phyloP scores from a whole-genome alignment of 345 rosid species.

The Eucalyptus curtisii region DNA sequence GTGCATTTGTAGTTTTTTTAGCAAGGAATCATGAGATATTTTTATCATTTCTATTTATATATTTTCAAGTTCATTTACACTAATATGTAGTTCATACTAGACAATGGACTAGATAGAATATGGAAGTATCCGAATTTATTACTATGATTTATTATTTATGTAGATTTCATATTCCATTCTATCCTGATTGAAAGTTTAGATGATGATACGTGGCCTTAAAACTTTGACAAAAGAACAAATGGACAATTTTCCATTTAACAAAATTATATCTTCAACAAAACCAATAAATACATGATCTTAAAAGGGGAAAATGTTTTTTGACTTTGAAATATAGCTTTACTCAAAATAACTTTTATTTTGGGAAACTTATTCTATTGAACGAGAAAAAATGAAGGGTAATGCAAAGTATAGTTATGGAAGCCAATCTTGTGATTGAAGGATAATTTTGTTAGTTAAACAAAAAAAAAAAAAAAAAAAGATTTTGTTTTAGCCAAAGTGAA shows the following conservation, averaged over 20 bases:
- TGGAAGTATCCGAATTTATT: too few relatives aligned
- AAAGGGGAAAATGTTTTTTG: neutral
- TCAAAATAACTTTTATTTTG: too few relatives aligned
- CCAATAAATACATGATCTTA: neutral
- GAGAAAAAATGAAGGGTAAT: neutral
- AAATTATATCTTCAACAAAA: too few relatives aligned
- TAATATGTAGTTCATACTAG: neutral
- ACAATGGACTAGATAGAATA: too few relatives aligned
- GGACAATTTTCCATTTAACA: neutral
- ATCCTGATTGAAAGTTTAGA: too few relatives aligned
- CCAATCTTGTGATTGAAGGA: neutral
- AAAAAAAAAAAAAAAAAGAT: too few relatives aligned
- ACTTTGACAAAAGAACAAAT: neutral
- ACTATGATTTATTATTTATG: too few relatives aligned
- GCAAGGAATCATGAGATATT: neutral
- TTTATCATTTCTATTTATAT: too few relatives aligned
- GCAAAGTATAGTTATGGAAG: neutral
- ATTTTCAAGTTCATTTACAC: too few relatives aligned
- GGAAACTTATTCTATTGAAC: neutral
- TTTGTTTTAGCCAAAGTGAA: neutral
- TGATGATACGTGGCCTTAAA: neutral
- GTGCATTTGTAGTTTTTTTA: neutral
- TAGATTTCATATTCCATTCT: too few relatives aligned
- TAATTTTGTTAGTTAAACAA: neutral
- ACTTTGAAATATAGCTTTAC: neutral